phyloP scores from a whole-genome alignment of 2,329 filamentous ascomycete genomes.

The Hymenoscyphus occultus region DNA sequence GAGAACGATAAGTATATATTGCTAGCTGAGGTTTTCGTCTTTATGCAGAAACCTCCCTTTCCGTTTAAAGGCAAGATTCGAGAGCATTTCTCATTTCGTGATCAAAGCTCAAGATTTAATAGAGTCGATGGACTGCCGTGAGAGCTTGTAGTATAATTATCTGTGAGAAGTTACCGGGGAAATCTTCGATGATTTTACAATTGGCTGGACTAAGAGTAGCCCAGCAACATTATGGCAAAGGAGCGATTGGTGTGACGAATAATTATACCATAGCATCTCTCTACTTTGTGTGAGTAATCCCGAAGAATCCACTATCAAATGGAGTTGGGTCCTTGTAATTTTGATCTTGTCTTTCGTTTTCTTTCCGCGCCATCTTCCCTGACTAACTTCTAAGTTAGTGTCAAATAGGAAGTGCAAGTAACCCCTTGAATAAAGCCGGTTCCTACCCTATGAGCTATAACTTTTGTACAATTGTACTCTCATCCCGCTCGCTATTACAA shows the following conservation, averaged over 20 bases:
- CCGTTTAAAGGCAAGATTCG: not conserved
- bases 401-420: not conserved
- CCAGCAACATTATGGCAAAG: too few relatives aligned
- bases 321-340: conserved; percentile 23
- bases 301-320: conserved; percentile 16
- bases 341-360: not conserved
- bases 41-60: not conserved
- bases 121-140: not conserved
- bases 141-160: conserved; percentile 30
- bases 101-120: not conserved
- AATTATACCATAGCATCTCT: too few relatives aligned
- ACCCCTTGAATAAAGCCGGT: not conserved
- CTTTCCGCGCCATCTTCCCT: not conserved
- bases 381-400: not conserved
- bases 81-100: conserved; percentile 7
- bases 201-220: too few relatives aligned
- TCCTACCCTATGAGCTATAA: not conserved
- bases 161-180: too few relatives aligned
- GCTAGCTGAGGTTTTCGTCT: conserved; percentile 14
- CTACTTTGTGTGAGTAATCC: too few relatives aligned
- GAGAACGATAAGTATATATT: too few relatives aligned
- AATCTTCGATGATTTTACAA: too few relatives aligned
- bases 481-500: not conserved
- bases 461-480: not conserved
- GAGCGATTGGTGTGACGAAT: too few relatives aligned